Base-by-base conservation (phyloP, 108 stramenopile species). In the Tribonema minus region DNA sequence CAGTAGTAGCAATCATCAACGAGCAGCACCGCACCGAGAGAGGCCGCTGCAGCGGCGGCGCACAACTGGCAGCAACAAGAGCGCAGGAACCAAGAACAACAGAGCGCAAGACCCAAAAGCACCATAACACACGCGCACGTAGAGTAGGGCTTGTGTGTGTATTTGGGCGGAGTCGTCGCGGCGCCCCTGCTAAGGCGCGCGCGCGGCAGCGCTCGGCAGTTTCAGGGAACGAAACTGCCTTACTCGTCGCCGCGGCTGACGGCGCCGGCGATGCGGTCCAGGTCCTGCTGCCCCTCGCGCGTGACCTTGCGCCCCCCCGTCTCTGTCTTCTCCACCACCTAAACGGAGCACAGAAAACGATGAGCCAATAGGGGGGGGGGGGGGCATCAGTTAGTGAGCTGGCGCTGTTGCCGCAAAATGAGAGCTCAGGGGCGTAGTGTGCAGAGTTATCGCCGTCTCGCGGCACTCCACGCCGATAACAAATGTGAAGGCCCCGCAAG, bases 261-360 rank as follows among this genome's bases (percentile, higher is more conserved):
- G 68, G 89, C 84, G 68, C 93, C 93, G 25, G 96, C 96, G 82
- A 99, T 96, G 88, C 95, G 96, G 89, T 99, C 98, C 70, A 98
- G 87, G 88, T 96, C 98, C 86, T 95, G 94, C 84, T 96, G 96
- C 82, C 98, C 98, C 39, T 93, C 94, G 38, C 91, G 86, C 37
- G 95, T 92, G 79, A 99, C 90, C 76, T 84, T 82, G 64, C 96
- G 90, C 26, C 91, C 88, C 25, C 94, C 94, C 37, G 85, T 87
- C 66, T 86, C 88, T 41, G 87, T 71, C 85, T 91, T 91, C 85
- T 97, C 96, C 38, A 93, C 85, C 73, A 98, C 93, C 87, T 93
- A 95, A 88, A 92, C 3, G 28, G 9, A 26, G 23, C 3, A 37
- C 12, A 34, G 34, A 70, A 1, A 0, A 23, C 3, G 6, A 40